Percentiles rank a stretch among this genome's conserved stretches.
These are phyloP conservation scores for Speleostelium caveatum DNA, from an alignment of 78 protist species.

Conservation along the genomic window DNA sequence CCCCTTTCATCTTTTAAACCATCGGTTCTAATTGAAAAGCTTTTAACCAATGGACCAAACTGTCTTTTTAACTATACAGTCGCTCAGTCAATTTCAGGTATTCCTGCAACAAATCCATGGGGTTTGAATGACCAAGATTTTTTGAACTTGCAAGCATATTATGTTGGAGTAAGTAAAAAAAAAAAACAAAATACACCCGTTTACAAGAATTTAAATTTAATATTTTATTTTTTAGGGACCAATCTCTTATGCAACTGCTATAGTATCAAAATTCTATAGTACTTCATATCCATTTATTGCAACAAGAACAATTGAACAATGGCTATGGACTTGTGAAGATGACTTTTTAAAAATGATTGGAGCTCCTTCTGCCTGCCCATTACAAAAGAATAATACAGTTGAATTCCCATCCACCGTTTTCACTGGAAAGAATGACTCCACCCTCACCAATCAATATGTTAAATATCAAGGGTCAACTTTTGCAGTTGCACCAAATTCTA, in stretches of 20 bases:
- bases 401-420: slow-evolving; percentile 16
- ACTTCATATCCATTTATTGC: slow-evolving; percentile 1
- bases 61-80: too few relatives aligned
- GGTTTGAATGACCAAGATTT: too few relatives aligned
- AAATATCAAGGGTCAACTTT: slow-evolving; percentile 9
- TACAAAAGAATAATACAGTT: slow-evolving; percentile 28
- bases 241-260: background rate
- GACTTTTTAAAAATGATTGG: slow-evolving; percentile 18
- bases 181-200: too few relatives aligned
- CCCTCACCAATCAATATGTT: background rate
- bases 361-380: slow-evolving; percentile 5
- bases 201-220: too few relatives aligned
- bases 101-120: too few relatives aligned
- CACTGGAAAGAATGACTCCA: slow-evolving; percentile 20
- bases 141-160: too few relatives aligned
- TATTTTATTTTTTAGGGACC: too few relatives aligned
- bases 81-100: too few relatives aligned
- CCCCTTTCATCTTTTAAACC: too few relatives aligned
- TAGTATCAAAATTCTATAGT: background rate
- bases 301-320: slow-evolving; percentile 23
- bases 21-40: too few relatives aligned
- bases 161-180: too few relatives aligned
- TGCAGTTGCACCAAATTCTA: background rate
- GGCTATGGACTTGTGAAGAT: slow-evolving; percentile 62
- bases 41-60: too few relatives aligned